These are phyloP conservation scores for Cercospora zeae-maydis DNA, from an alignment of 2,329 filamentous ascomycete genomes.

Conservation along the genomic window DNA sequence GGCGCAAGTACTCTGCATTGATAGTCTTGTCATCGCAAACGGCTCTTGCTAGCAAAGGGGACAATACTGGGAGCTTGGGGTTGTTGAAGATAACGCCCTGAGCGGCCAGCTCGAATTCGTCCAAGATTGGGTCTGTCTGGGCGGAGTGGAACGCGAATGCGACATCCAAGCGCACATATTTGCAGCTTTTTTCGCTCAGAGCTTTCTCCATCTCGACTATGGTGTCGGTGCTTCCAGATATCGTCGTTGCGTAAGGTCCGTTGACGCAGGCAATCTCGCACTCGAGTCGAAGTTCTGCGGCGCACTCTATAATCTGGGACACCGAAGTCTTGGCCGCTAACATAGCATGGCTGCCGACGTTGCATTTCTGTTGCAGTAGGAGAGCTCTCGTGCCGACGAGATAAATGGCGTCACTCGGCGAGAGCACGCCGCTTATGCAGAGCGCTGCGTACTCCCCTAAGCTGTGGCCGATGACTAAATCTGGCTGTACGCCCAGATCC, in stretches of 20 bases:
- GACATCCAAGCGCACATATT: conserved; percentile 23
- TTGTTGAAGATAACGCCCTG: conserved; percentile 24
- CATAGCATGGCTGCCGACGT: conserved; percentile 31
- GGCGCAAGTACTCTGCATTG: background rate
- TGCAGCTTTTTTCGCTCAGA: conserved; percentile 10
- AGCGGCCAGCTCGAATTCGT: conserved; percentile 23
- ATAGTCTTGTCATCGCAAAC: background rate
- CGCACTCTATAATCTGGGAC: conserved; percentile 9
- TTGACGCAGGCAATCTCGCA: conserved; percentile 32
- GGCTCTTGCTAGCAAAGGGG: conserved; percentile 20
- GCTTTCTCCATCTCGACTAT: conserved; percentile 11
- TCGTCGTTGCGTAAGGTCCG: conserved; percentile 24
- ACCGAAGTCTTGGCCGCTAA: conserved; percentile 19
- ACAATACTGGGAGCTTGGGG: conserved; percentile 33
- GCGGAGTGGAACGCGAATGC: conserved; percentile 36
- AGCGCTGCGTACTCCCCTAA: conserved; percentile 44
- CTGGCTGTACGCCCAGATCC: conserved; percentile 32
- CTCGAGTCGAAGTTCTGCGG: background rate
- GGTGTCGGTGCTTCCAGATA: conserved; percentile 24
- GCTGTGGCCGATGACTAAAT: conserved; percentile 33
- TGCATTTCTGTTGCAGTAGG: conserved; percentile 31
- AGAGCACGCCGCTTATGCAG: conserved; percentile 37
- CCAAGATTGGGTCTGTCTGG: conserved; percentile 33
- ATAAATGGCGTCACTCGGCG: conserved; percentile 35
- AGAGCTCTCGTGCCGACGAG: conserved; percentile 38